Base-by-base conservation (phyloP, 805 yeast genomes). In the Pichia californica region DNA sequence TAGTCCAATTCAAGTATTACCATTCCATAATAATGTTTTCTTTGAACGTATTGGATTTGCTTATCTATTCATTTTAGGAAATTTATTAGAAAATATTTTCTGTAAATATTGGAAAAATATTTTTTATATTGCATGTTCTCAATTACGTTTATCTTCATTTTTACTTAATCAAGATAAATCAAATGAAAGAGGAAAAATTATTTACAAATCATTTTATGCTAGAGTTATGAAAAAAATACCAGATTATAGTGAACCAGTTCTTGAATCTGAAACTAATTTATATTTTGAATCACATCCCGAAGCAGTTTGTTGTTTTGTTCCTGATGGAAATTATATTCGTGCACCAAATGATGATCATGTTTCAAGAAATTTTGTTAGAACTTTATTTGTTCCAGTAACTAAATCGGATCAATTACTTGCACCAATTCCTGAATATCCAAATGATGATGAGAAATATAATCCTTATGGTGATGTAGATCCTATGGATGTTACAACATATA, bases 301-400 rank as follows among this genome's bases (percentile, higher is more conserved):
- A 1, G 60, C 70, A 0, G 65, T 64, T 30, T 79, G 83, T 0
- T 79, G 76, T 38, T 83, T 83, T 56, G 78, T 86, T 7, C 89
- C 89, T 0, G 83, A 86, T 59, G 99, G 99, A 4, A 67, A 69
- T 37, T 83, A 76, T 54, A 77, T 89, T 28, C 76, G 98, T 44
- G 99, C 88, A 1, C 99, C 99, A 1, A 82, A 78, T 46, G 76
- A 76, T 50, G 97, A 89, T 57, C 81, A 80, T 14, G 79, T 83
- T 18, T 77, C 91, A 0, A 67, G 88, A 45, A 74, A 73, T 38
- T 79, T 71, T 50, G 75, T 81, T 27, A 77, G 76, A 52, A 73
- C 76, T 37, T 63, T 88, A 45, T 93, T 93, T 64, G 82, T 85
- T 1, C 77, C 88, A 0, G 97, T 91, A 2, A 85, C 95, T 1